Evolutionary conservation across 2,329 filamentous ascomycete genomes (phyloP).

Genomic region (Fusarium siculi): DNA sequence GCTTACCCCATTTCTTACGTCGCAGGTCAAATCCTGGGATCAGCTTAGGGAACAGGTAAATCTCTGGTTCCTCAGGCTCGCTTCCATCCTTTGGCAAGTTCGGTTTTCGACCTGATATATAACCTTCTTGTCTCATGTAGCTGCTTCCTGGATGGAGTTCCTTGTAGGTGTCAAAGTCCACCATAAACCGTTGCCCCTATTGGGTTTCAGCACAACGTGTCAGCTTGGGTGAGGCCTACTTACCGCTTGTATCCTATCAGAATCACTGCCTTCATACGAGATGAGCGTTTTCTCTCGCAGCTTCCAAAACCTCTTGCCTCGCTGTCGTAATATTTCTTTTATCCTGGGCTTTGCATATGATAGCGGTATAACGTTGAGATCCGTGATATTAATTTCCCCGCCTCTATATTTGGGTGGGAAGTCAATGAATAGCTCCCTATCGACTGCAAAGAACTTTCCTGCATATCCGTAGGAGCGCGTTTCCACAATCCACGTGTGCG

Average conservation of each 20-base stretch:
- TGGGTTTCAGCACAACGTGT: background rate
- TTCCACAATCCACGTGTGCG: background rate
- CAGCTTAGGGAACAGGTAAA: constrained; percentile 1
- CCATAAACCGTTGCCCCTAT: constrained; percentile 18
- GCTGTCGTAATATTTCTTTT: background rate
- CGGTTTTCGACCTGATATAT: background rate
- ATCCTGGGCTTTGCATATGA: background rate
- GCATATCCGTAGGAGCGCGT: background rate
- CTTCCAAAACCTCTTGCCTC: constrained; percentile 1
- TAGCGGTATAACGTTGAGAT: background rate
- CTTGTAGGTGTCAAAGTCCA: constrained; percentile 6
- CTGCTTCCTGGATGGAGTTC: constrained; percentile 2
- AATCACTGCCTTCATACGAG: background rate
- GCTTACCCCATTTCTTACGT: constrained; percentile 18
- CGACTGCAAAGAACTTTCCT: background rate
- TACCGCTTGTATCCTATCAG: background rate
- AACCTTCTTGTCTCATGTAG: background rate
- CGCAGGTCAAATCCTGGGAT: constrained; percentile 1
- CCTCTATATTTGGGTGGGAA: background rate
- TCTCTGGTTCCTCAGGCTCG: background rate
- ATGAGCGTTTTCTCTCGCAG: background rate
- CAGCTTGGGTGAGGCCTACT: background rate
- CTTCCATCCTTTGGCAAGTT: background rate
- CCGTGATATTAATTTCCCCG: background rate
- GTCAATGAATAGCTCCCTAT: background rate